These are phyloP conservation scores for Fusarium equiseti DNA, from an alignment of 2,329 filamentous ascomycete species.

Conservation along the genomic window DNA sequence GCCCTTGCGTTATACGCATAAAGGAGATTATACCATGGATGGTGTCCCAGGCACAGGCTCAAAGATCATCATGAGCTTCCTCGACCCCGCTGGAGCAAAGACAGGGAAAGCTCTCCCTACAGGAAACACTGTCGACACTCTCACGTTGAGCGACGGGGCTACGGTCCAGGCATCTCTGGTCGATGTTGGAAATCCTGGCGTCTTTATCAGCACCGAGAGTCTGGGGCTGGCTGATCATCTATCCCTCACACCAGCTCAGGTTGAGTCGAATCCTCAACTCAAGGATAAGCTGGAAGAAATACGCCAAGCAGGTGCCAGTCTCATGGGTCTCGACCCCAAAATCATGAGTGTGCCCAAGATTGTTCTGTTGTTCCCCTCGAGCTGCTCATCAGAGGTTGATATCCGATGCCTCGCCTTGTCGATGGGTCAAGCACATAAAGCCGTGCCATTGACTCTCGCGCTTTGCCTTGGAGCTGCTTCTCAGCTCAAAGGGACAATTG, in stretches of 20 bases:
- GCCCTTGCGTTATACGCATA: constrained; percentile 43
- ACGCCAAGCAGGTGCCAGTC: constrained; percentile 66
- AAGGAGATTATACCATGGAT: constrained; percentile 71
- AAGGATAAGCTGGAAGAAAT: constrained; percentile 66
- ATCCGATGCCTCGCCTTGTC: constrained; percentile 64
- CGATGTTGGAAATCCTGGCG: constrained; percentile 73
- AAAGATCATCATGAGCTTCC: constrained; percentile 70
- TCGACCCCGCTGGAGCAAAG: constrained; percentile 71
- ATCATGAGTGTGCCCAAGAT: constrained; percentile 72
- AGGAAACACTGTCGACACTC: constrained; percentile 63
- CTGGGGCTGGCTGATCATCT: constrained; percentile 61
- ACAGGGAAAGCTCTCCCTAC: constrained; percentile 67
- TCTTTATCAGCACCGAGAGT: constrained; percentile 69
- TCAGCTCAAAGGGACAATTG: constrained; percentile 59
- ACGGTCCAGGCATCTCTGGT: constrained; percentile 67
- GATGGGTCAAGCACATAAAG: constrained; percentile 68
- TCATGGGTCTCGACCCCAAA: constrained; percentile 69
- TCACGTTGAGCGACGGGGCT: constrained; percentile 54
- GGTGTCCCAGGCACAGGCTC: constrained; percentile 71
- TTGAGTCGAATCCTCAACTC: constrained; percentile 61
- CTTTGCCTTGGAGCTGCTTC: constrained; percentile 64
- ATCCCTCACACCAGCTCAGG: constrained; percentile 64
- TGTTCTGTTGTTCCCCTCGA: constrained; percentile 58
- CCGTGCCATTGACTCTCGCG: constrained; percentile 67
- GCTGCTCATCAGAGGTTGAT: constrained; percentile 49